These are phyloP conservation scores for Myriosclerotinia duriaeana DNA, from an alignment of 2,329 filamentous ascomycete genomes.

Conservation along the genomic window DNA sequence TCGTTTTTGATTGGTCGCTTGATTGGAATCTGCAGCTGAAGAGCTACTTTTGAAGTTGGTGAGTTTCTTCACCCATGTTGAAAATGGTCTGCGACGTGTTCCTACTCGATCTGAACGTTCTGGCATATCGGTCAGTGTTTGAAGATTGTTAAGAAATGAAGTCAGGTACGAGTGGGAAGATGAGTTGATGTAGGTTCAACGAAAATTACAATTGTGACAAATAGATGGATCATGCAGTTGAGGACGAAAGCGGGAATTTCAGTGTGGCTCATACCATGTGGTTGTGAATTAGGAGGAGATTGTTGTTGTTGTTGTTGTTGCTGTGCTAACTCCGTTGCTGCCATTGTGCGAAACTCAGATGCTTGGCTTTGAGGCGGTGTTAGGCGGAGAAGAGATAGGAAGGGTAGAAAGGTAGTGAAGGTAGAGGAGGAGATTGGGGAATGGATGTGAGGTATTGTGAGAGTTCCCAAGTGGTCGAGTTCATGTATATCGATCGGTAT, in stretches of 20 bases:
- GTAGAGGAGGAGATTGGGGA: background rate
- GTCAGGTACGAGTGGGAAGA: background rate
- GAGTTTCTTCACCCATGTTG: slow-evolving; percentile 91
- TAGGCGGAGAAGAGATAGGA: slow-evolving; percentile 11
- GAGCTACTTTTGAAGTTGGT: slow-evolving; percentile 75
- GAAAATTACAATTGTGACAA: slow-evolving; percentile 21
- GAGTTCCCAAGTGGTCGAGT: background rate
- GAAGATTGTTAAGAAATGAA: slow-evolving; percentile 16
- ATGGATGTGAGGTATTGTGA: background rate
- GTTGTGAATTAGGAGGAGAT: slow-evolving; percentile 12
- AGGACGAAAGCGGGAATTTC: slow-evolving; percentile 15
- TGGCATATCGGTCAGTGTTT: slow-evolving; percentile 44
- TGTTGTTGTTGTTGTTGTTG: slow-evolving; percentile 45
- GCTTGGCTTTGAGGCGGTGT: background rate
- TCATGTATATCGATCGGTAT: background rate
- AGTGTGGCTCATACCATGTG: slow-evolving; percentile 43
- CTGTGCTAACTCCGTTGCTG: slow-evolving; percentile 43
- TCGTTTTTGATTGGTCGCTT: slow-evolving; percentile 45
- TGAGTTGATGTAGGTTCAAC: background rate
- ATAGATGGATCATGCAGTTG: slow-evolving; percentile 16
- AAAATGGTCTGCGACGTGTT: slow-evolving; percentile 79
- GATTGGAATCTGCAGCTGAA: slow-evolving; percentile 55
- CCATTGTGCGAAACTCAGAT: slow-evolving; percentile 37
- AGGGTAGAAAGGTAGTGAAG: background rate
- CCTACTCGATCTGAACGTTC: slow-evolving; percentile 58